Evolutionary conservation across 139 green algal genomes (phyloP).

Genomic region (Chlamydomonas schloesseri): DNA sequence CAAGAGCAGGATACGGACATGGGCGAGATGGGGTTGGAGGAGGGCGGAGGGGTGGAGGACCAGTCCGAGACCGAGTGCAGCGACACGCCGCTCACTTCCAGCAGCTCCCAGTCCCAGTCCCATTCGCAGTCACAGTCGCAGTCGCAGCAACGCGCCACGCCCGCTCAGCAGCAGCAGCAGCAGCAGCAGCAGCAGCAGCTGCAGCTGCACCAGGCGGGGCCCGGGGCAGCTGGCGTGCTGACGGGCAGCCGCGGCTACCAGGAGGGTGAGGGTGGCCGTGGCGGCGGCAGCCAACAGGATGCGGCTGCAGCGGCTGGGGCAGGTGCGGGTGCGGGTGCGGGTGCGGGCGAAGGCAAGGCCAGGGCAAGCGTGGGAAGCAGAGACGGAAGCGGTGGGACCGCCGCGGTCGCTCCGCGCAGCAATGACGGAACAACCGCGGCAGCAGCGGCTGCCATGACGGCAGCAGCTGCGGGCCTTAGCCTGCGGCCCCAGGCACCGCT

Average conservation of each 20-base stretch:
- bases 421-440: neutral
- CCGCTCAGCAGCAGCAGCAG: neutral
- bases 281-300: no score
- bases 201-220: neutral
- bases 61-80: constrained; percentile 17
- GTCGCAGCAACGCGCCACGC: no score
- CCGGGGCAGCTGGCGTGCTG: neutral
- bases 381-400: no score
- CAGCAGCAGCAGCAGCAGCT: neutral
- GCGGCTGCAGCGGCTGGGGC: no score
- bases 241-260: no score
- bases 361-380: no score
- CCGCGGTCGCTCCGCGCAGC: neutral
- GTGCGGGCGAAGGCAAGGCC: no score
- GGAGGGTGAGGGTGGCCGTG: no score
- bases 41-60: no score
- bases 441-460: neutral
- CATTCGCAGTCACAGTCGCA: neutral
- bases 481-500: neutral
- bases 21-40: no score
- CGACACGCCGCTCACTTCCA: constrained; percentile 13
- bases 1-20: neutral
- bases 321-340: no score
- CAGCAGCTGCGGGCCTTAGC: neutral
- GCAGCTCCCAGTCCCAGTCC: neutral